Base-by-base conservation (phyloP, 495 filamentous ascomycete genomes). In the Bombardia bombarda region DNA sequence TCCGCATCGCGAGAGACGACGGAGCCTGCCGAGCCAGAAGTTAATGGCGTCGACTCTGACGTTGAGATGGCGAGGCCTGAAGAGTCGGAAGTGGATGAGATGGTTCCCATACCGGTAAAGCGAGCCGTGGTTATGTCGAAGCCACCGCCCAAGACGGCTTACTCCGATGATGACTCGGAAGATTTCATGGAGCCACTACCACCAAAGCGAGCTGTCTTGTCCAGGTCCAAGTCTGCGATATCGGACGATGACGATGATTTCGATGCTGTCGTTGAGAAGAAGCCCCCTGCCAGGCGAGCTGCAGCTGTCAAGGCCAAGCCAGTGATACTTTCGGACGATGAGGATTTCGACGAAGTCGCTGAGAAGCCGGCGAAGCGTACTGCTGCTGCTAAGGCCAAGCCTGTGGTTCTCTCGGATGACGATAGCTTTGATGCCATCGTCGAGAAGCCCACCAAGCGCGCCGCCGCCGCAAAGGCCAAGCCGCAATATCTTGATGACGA, bases 1-100 rank as follows among this genome's bases (percentile, higher is more conserved):
- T 57, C 63, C 36, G 40, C 47, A 23, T 42, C 49, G 16, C 34
- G 50, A 12, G 55, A 51, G 28, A 34, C 52, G 8, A 40, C 38
- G 10, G 42, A 38, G 20, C 38, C 59, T 17, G 34, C 36, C 32
- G n/a, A n/a, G n/a, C n/a, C n/a, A n/a, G n/a, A n/a, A n/a, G n/a
- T n/a, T n/a, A n/a, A n/a, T 16, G 9, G 17, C 8, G 32, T 14
- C 12, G 32, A 8, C 17, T 34, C 32, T 16, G 32, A 34, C 8
- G 9, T 14, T 14, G n/a, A 28, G 7, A n/a, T n/a, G n/a, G n/a
- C n/a, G n/a, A n/a, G n/a, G n/a, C n/a, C n/a, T n/a, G n/a, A n/a
- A n/a, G n/a, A n/a, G n/a, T n/a, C n/a, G n/a, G n/a, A n/a, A n/a
- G n/a, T n/a, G n/a, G 31, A 35, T 13, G 26, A 28, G 9, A 7